Evolutionary conservation across 2,329 filamentous ascomycete species (phyloP).

Genomic region (Aureobasidium pullulans): DNA sequence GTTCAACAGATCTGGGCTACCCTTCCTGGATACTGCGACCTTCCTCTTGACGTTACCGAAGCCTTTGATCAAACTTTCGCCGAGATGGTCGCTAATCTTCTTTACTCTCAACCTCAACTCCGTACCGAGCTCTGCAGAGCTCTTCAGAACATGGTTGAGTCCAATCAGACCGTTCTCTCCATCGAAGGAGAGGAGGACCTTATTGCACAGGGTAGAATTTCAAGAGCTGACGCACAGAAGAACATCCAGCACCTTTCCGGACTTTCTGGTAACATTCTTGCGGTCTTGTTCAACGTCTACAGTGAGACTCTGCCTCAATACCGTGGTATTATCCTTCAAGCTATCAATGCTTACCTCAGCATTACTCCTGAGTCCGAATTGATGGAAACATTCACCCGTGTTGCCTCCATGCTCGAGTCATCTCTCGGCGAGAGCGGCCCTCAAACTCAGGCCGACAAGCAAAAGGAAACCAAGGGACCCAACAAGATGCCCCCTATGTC

Average conservation of each 20-base stretch:
- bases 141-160: conserved; percentile 81
- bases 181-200: conserved; percentile 65
- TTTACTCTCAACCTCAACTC: conserved; percentile 86
- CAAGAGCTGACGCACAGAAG: conserved; percentile 64
- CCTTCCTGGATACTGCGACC: conserved; percentile 88
- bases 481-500: conserved; percentile 82
- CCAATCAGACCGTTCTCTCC: conserved; percentile 72
- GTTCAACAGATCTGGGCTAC: conserved; percentile 94
- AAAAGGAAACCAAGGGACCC: conserved; percentile 37
- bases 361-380: conserved; percentile 60
- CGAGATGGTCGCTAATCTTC: conserved; percentile 79
- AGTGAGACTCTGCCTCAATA: conserved; percentile 91
- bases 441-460: conserved; percentile 55
- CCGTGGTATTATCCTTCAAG: conserved; percentile 82
- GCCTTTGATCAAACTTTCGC: conserved; percentile 83
- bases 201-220: conserved; percentile 69
- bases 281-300: conserved; percentile 98
- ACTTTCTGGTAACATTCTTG: conserved; percentile 81
- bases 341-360: conserved; percentile 90
- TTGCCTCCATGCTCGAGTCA: conserved; percentile 72
- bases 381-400: conserved; percentile 79
- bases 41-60: conserved; percentile 62
- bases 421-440: conserved; percentile 55
- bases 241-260: conserved; percentile 74
- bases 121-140: conserved; percentile 81